Conservation (phyloP, 164 flowering plant species). For the Liquidambar formosana region DNA sequence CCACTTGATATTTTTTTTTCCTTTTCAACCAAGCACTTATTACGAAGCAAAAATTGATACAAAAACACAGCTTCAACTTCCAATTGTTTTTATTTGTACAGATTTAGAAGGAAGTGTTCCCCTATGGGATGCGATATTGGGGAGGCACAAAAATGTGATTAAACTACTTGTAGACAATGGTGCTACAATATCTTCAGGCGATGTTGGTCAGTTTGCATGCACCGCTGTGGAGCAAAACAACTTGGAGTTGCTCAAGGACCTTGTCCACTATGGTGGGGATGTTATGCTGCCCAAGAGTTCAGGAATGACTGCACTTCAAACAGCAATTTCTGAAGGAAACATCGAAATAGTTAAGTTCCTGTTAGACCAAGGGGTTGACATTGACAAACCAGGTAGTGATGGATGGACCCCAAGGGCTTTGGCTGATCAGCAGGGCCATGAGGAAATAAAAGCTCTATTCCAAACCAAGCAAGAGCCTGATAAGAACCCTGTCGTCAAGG, state of each 20-base stretch:
- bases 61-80: not conserved
- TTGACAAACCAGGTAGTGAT: slow-evolving; percentile 35
- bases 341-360: slow-evolving; percentile 47
- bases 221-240: slow-evolving; percentile 51
- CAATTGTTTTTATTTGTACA: slow-evolving; percentile 18
- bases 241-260: slow-evolving; percentile 46
- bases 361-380: slow-evolving; percentile 45
- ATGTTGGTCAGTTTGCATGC: slow-evolving; percentile 49
- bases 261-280: slow-evolving; percentile 47
- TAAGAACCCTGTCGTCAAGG: not conserved
- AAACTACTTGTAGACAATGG: slow-evolving; percentile 44
- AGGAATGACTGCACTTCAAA: slow-evolving; percentile 50
- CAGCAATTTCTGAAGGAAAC: slow-evolving; percentile 52
- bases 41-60: too few relatives aligned
- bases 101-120: slow-evolving; percentile 62
- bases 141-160: slow-evolving; percentile 36
- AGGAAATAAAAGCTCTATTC: slow-evolving; percentile 43
- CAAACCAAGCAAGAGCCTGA: slow-evolving; percentile 11
- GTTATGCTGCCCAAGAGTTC: slow-evolving; percentile 35
- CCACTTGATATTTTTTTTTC: too few relatives aligned
- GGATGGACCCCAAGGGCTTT: slow-evolving; percentile 58
- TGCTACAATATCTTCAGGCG: slow-evolving; percentile 39
- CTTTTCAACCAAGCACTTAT: too few relatives aligned
- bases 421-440: slow-evolving; percentile 63
- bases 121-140: slow-evolving; percentile 54